Conservation (phyloP, 768 basidiomycete genomes). For the Dentipellis sp. region DNA sequence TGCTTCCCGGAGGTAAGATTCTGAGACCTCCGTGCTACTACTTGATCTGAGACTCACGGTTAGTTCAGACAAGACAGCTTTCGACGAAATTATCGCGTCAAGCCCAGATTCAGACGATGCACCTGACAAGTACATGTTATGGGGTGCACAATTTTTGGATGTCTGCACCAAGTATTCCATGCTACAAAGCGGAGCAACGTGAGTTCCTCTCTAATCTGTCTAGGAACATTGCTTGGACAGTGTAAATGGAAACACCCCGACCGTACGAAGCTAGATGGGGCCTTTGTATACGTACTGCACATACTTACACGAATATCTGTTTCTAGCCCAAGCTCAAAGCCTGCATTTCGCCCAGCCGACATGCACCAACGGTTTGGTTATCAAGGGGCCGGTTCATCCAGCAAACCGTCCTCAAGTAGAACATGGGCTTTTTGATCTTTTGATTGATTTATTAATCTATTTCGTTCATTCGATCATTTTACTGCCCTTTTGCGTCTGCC, state of each 20-base stretch:
- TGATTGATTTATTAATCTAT: not conserved
- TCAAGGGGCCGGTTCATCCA: not conserved
- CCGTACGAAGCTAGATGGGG: not conserved
- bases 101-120: not conserved
- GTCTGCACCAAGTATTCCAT: slow-evolving; percentile 9
- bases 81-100: not conserved
- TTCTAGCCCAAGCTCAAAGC: not conserved
- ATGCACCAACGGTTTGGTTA: slow-evolving; percentile 11
- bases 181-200: slow-evolving; percentile 4
- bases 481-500: no score
- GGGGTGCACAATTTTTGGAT: slow-evolving; percentile 3
- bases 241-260: not conserved
- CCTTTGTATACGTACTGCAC: not conserved
- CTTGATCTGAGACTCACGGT: not conserved
- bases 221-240: not conserved
- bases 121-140: not conserved
- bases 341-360: slow-evolving; percentile 1
- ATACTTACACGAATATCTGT: not conserved
- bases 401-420: slow-evolving; percentile 1
- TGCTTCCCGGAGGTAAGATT: slow-evolving; percentile 31
- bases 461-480: not conserved
- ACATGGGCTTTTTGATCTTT: not conserved
- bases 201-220: not conserved
- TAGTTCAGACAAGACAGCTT: not conserved
- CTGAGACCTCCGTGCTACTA: not conserved